Evolutionary conservation across 2,329 filamentous ascomycete genomes (phyloP).

Genomic region (Aschersonia sp.): DNA sequence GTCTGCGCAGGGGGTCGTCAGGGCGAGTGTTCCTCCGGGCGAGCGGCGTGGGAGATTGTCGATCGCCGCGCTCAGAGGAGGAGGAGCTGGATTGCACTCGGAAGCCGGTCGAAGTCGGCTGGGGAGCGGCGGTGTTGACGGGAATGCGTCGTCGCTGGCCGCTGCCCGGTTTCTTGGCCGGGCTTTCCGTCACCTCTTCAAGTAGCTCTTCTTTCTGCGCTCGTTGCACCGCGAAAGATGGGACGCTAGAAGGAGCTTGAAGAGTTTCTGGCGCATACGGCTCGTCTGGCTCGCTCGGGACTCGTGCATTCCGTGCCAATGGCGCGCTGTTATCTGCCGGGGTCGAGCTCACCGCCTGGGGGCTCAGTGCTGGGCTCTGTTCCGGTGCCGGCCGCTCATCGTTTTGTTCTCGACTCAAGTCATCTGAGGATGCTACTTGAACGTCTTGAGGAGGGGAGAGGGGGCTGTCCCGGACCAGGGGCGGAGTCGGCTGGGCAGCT

Average conservation of each 20-base stretch:
- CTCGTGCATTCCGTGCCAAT: not conserved
- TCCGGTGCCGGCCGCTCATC: not conserved
- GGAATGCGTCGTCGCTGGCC: not conserved
- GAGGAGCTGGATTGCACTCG: not conserved
- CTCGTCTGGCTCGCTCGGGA: not conserved
- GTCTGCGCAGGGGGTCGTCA: not conserved
- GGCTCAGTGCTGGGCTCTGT: not conserved
- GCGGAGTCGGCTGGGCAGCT: conserved; percentile 1
- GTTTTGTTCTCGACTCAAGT: not conserved
- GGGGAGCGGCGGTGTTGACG: not conserved
- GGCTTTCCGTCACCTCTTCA: conserved; percentile 1
- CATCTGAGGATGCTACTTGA: not conserved
- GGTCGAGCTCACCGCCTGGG: not conserved
- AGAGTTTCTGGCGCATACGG: conserved; percentile 1
- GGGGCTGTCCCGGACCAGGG: not conserved
- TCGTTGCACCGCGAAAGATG: not conserved
- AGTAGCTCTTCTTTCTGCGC: not conserved
- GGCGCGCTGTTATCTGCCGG: not conserved
- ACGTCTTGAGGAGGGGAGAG: not conserved
- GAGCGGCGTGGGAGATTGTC: not conserved
- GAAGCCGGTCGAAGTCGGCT: not conserved
- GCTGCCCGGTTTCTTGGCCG: not conserved
- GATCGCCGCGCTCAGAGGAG: not conserved
- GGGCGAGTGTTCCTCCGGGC: not conserved
- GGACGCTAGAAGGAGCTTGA: conserved; percentile 2